phyloP scores from a whole-genome alignment of 2,329 filamentous ascomycete species.

The Diaporthe destruens region DNA sequence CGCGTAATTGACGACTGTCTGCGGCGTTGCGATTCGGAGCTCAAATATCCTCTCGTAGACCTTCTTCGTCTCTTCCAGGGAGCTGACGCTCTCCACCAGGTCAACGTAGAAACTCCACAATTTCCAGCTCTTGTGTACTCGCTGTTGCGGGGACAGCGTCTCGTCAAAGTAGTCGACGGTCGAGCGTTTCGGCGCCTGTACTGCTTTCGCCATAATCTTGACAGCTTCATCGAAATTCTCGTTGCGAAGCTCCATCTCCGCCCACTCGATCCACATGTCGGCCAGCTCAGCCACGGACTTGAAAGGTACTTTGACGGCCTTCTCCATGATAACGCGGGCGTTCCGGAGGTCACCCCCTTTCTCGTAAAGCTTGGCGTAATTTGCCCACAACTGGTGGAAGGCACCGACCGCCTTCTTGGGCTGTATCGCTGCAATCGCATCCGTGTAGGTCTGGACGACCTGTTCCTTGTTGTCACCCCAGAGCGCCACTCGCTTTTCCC shows the following conservation, averaged over 20 bases:
- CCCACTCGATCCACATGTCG: slow-evolving; percentile 99
- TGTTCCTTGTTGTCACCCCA: slow-evolving; percentile 95
- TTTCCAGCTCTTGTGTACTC: slow-evolving; percentile 99
- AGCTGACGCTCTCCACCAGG: slow-evolving; percentile 92
- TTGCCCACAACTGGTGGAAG: slow-evolving; percentile 95
- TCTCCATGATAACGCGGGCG: slow-evolving; percentile 94
- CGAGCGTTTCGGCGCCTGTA: slow-evolving; percentile 96
- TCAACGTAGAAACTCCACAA: slow-evolving; percentile 99
- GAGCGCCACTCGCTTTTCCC: slow-evolving; percentile 95
- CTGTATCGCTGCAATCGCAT: slow-evolving; percentile 91
- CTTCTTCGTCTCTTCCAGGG: slow-evolving; percentile 90
- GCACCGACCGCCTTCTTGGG: slow-evolving; percentile 94
- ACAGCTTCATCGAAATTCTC: slow-evolving; percentile 97
- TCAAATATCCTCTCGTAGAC: slow-evolving; percentile 99
- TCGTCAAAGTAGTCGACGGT: slow-evolving; percentile 99
- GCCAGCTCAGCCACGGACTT: slow-evolving; percentile 97
- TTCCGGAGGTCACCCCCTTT: slow-evolving; percentile 84
- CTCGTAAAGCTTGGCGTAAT: slow-evolving; percentile 98
- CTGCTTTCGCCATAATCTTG: slow-evolving; percentile 96
- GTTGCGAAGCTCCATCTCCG: slow-evolving; percentile 95
- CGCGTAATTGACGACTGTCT: slow-evolving; percentile 98
- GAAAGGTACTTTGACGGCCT: slow-evolving; percentile 97
- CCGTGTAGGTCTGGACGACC: slow-evolving; percentile 93
- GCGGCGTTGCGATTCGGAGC: slow-evolving; percentile 95
- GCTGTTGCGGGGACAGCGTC: slow-evolving; percentile 90